Percentiles rank a stretch among this genome's conserved stretches.
phyloP scores from a whole-genome alignment of 352 stramenopile species.

The Phytophthora pini region DNA sequence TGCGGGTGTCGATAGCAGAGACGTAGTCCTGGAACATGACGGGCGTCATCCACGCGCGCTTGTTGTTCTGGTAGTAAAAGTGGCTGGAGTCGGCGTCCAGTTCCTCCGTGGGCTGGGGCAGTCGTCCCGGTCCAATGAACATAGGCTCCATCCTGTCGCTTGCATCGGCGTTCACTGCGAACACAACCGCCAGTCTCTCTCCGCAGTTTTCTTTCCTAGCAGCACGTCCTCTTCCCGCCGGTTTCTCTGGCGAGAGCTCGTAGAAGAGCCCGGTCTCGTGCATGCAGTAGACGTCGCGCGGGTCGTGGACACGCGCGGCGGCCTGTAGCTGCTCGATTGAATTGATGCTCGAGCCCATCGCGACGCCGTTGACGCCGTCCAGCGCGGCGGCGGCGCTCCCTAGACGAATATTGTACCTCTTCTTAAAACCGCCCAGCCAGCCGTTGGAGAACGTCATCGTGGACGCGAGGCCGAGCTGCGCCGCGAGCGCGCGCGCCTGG shows the following conservation, averaged over 20 bases:
- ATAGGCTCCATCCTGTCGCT: constrained; percentile 65
- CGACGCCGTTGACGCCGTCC: constrained; percentile 24
- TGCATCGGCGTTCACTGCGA: constrained; percentile 57
- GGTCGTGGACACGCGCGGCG: constrained; percentile 44
- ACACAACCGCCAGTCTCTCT: constrained; percentile 44
- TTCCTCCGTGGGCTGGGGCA: constrained; percentile 24
- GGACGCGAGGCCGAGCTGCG: constrained; percentile 46
- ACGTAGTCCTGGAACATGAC: constrained; percentile 71
- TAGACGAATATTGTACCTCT: constrained; percentile 63
- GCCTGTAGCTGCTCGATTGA: constrained; percentile 48
- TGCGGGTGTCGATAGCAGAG: constrained; percentile 49
- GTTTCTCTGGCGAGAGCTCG: constrained; percentile 58
- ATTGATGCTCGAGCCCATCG: constrained; percentile 14
- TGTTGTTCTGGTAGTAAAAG: constrained; percentile 67
- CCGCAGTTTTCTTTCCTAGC: constrained; percentile 29
- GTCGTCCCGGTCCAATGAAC: constrained; percentile 48
- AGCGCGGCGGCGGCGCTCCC: constrained; percentile 34
- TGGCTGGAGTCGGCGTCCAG: constrained; percentile 31
- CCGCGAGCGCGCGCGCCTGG: constrained; percentile 49
- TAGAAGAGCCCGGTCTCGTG: constrained; percentile 62
- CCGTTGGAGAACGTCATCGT: constrained; percentile 72
- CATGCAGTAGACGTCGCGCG: constrained; percentile 63
- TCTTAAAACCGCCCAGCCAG: constrained; percentile 72
- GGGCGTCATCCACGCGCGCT: constrained; percentile 59
- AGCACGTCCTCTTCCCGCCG: constrained; percentile 32